phyloP scores from a whole-genome alignment of 2,329 filamentous ascomycete genomes.

The Calycina herbarum region DNA sequence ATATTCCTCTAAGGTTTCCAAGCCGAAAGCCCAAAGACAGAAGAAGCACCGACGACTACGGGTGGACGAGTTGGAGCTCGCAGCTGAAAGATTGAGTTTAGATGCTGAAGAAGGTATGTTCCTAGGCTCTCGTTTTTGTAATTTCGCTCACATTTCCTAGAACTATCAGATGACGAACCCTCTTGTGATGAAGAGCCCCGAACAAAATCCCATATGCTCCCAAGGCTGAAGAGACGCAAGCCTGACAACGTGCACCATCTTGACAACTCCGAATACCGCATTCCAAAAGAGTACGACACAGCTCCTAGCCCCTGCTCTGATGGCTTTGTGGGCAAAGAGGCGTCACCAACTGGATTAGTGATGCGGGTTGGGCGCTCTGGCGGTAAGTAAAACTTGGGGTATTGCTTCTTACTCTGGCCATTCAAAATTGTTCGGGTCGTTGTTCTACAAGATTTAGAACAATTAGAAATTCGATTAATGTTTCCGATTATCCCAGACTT shows the following conservation, averaged over 20 bases:
- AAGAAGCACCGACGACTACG: slow-evolving; percentile 25
- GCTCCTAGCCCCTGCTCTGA: slow-evolving; percentile 24
- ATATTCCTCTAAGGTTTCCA: slow-evolving; percentile 1
- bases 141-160: background rate
- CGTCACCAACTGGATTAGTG: slow-evolving; percentile 24
- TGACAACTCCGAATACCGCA: slow-evolving; percentile 12
- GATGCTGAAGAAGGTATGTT: background rate
- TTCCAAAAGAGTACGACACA: slow-evolving; percentile 19
- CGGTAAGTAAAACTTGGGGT: background rate
- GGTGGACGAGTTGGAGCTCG: slow-evolving; percentile 24
- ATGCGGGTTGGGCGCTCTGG: slow-evolving; percentile 24
- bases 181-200: too few species aligned
- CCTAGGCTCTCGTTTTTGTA: background rate
- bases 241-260: background rate
- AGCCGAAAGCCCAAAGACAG: slow-evolving; percentile 8
- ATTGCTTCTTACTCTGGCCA: too few species aligned
- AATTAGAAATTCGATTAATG: background rate
- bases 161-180: background rate
- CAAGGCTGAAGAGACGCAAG: background rate
- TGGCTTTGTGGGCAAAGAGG: slow-evolving; percentile 33
- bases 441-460: background rate
- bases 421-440: background rate
- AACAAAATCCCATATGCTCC: too few species aligned
- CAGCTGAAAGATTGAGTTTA: slow-evolving; percentile 15
- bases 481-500: too few species aligned